Evolutionary conservation across 208 protist genomes (phyloP).

Genomic region (Acanthamoeba sp.): DNA sequence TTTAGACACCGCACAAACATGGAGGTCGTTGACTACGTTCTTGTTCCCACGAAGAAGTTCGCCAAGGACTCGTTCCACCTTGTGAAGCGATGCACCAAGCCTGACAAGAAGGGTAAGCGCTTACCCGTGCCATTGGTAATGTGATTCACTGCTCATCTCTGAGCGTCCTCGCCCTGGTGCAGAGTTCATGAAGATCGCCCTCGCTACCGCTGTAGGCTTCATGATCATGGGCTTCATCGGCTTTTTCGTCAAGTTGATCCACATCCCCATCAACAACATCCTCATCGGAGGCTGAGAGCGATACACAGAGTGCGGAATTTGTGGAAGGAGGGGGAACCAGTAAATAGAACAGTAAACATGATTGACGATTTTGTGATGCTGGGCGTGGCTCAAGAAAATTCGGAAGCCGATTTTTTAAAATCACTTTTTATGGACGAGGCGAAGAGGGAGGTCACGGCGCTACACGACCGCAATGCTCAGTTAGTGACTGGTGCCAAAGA

Average conservation of each 20-base stretch:
- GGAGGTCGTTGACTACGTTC: slow-evolving; percentile 63
- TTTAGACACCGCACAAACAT: neutral
- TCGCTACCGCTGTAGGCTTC: slow-evolving; percentile 92
- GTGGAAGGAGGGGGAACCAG: neutral
- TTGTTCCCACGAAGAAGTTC: slow-evolving; percentile 70
- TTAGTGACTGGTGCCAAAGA: neutral
- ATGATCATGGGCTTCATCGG: slow-evolving; percentile 93
- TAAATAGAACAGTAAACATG: slow-evolving; percentile 10
- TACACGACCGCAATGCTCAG: neutral
- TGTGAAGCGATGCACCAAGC: slow-evolving; percentile 73
- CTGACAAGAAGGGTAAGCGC: slow-evolving; percentile 60
- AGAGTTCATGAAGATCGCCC: slow-evolving; percentile 93
- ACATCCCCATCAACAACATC: slow-evolving; percentile 94
- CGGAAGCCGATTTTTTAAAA: neutral
- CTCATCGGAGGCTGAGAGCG: slow-evolving; percentile 85
- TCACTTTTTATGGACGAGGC: neutral
- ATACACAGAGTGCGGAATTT: neutral
- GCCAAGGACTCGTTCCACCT: slow-evolving; percentile 54
- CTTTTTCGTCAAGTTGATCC: slow-evolving; percentile 93
- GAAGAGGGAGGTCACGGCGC: neutral
- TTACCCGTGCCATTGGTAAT: neutral
- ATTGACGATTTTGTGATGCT: too few relatives aligned
- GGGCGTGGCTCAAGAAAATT: too few relatives aligned
- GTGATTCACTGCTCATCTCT: neutral
- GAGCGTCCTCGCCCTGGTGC: neutral